Evolutionary conservation across 179 eudicot genomes (phyloP), one percentile per base, ranked within the genome.

Genomic region (Beta lomatogona): DNA sequence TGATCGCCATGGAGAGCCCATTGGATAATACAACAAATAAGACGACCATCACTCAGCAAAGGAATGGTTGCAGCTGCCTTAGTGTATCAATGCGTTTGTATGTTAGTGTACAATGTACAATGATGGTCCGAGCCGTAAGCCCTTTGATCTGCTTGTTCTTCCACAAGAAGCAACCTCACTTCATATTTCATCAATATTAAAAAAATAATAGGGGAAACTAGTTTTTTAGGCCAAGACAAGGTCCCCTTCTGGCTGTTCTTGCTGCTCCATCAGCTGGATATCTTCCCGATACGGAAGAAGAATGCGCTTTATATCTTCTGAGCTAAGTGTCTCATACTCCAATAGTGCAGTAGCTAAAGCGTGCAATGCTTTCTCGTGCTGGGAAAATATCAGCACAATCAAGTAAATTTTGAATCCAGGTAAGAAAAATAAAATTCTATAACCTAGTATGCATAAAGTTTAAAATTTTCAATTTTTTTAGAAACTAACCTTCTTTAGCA

Each of bases 341-440:
- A 94, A 71, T 44, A 96, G 90, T 9, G 97, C 97, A 66, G 77
- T 93, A 41, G 98, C 98, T 73, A 95, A 73, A 19, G 93, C 90
- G 59, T 95, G 98, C 75, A 93, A 80, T 46, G 92, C 90, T 84
- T 92, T 93, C 82, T 93, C 97, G 59, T 95, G 97, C 97, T 95
- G 93, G 25, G 63, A 58, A 58, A 74, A 82, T 67, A 46, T 25
- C 36, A 64, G 15, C 67, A 78, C 52, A 14, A 59, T 22, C 16
- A 10, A 50, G 79, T 78, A 59, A 58, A 58, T 11, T 41, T 71
- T 13, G 46, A 45, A 45, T 45, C 66, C 12, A 22, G 1, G 41
- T 36, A 36, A 36, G 2, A 36, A 36, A 36, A 36, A 36, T 36
- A 36, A 36, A 36, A 36, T 36, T 3, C 0, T 36, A 36, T 36